Conservation (phyloP, 768 basidiomycete genomes). For the Lanmaoa pseudosensibilis region DNA sequence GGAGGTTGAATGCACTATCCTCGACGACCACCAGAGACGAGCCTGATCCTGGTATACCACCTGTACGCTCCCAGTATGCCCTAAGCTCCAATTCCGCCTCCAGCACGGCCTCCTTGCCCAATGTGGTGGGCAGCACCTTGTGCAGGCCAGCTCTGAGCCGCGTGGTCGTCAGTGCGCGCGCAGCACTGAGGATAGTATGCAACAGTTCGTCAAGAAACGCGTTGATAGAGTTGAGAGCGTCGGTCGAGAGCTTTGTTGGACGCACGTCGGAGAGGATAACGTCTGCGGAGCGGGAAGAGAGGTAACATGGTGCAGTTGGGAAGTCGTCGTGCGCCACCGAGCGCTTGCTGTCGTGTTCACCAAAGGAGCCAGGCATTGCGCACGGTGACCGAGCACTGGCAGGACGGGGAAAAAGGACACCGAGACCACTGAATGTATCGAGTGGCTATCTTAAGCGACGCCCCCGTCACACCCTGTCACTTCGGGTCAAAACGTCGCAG, state of each 20-base stretch:
- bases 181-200: constrained; percentile 62
- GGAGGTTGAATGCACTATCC: constrained; percentile 64
- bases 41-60: constrained; percentile 34
- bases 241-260: constrained; percentile 79
- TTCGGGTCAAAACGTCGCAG: neutral
- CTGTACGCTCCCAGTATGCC: constrained; percentile 82
- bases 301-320: constrained; percentile 62
- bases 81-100: constrained; percentile 93
- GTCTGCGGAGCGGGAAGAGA: constrained; percentile 83
- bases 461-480: constrained; percentile 14
- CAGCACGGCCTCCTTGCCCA: constrained; percentile 88
- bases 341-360: constrained; percentile 35
- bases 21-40: constrained; percentile 38
- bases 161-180: constrained; percentile 71
- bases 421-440: constrained; percentile 3
- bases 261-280: constrained; percentile 91
- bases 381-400: constrained; percentile 12
- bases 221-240: constrained; percentile 80
- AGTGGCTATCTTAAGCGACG: constrained; percentile 20
- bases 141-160: constrained; percentile 71
- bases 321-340: constrained; percentile 10
- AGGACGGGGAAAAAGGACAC: constrained; percentile 14
- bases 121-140: constrained; percentile 69
- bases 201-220: constrained; percentile 83
- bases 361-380: constrained; percentile 48